Base-by-base conservation (phyloP, 1,284 basidiomycete species). In the Trichosporon asahii region DNA sequence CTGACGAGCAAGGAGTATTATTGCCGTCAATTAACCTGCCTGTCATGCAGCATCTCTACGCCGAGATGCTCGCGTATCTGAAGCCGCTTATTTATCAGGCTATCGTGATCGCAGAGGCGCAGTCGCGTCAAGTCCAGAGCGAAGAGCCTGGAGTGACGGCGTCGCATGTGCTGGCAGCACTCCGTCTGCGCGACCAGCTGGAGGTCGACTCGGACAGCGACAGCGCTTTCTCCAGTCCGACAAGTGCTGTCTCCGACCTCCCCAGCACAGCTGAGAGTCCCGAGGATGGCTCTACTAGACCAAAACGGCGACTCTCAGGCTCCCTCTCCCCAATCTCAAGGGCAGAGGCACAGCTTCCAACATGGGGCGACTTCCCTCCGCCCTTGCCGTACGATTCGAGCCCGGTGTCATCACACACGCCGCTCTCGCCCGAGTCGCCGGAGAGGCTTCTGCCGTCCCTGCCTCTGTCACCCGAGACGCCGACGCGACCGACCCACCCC, bases 51-150 rank as follows among this genome's bases (percentile, higher is more conserved):
- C 65, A 66, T 18, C 70, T 78, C 9, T 70, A 76, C 44, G 55
- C 57, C 27, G 65, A 73, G 31, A 65, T 78, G 6, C 40, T 75
- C 8, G 67, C 60, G 0, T 76, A 71, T 63, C 70, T 78, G 25
- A 66, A 60, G 33, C 70, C 64, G 11, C 70, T 78, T 5, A 64
- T 77, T 1, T 72, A 73, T 23, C 44, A 67, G 9, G 27, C 73
- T 15, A 70, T 76, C 27, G 15, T 73, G 21, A 23, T 78, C 7
- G 77, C 75, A 25, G 75, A 76, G 33, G 70, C 73, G 31, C 49
- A 67, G 21, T 12, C 35, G 12, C n/a, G 35, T 23, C 40, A 31
- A 3, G 35, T 46, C 18, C 9, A 21, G 21, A 2, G 23, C 23
- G 49, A 7, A 8, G 33, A 1, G 15, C 29, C 15, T 5, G 57